These are phyloP conservation scores for Aphanomyces invadans DNA, from an alignment of 352 stramenopile species.

Conservation along the genomic window DNA sequence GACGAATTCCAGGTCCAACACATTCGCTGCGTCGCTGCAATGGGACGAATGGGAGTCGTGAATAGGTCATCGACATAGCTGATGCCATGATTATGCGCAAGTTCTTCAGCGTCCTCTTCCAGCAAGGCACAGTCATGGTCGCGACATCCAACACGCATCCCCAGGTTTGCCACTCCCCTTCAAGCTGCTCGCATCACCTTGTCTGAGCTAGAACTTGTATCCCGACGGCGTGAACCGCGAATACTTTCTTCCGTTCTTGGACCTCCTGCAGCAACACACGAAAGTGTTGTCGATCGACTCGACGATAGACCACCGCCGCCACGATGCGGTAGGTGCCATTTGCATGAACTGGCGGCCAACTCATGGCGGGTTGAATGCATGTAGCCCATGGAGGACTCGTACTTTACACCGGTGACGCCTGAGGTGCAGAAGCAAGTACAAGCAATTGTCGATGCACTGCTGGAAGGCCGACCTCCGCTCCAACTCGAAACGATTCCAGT, in stretches of 20 bases:
- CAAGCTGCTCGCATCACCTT: background rate
- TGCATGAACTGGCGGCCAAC: too few species aligned
- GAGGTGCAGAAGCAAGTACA: constrained; percentile 36
- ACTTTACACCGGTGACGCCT: constrained; percentile 43
- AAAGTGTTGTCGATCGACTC: constrained; percentile 61
- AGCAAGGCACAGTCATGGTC: constrained; percentile 87
- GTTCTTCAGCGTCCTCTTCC: constrained; percentile 89
- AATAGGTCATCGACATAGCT: constrained; percentile 90
- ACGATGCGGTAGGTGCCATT: constrained; percentile 33
- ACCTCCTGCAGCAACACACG: constrained; percentile 88
- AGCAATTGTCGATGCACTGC: constrained; percentile 35
- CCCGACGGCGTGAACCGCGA: constrained; percentile 91
- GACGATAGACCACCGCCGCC: constrained; percentile 63
- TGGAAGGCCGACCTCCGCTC: constrained; percentile 27
- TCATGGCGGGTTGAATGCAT: too few species aligned
- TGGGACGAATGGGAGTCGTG: constrained; percentile 48
- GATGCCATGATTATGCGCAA: constrained; percentile 95
- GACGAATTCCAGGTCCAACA: constrained; percentile 98
- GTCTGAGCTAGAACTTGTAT: constrained; percentile 82
- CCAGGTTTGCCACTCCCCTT: constrained; percentile 29
- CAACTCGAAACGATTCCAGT: constrained; percentile 51
- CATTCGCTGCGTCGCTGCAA: too few species aligned
- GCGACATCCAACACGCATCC: constrained; percentile 92
- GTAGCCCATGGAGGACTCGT: constrained; percentile 33
- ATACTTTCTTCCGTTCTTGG: constrained; percentile 96